These are phyloP conservation scores for Nissolia schottii DNA, from an alignment of 306 rosid genomes.

Conservation along the genomic window DNA sequence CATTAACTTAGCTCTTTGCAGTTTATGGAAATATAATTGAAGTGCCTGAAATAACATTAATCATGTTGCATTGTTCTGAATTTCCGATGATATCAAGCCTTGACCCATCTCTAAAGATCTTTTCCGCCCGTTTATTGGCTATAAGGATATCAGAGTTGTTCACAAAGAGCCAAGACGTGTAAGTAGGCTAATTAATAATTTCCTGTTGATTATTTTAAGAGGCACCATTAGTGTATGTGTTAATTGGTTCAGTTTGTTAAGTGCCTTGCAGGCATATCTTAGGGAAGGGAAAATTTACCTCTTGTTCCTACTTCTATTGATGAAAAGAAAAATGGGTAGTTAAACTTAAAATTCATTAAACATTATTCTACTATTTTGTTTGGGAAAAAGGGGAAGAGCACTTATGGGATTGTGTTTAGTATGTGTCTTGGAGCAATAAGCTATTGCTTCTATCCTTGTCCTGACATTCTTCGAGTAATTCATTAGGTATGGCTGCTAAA, in stretches of 20 bases:
- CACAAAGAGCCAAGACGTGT: conserved; percentile 89
- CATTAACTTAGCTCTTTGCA: background rate
- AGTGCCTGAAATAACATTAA: conserved; percentile 7
- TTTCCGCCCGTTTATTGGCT: conserved; percentile 81
- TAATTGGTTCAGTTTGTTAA: background rate
- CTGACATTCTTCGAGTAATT: background rate
- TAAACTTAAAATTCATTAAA: background rate
- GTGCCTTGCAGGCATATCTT: background rate
- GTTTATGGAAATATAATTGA: conserved; percentile 15
- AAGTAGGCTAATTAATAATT: conserved; percentile 34
- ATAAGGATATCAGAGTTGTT: conserved; percentile 61
- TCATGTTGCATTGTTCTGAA: conserved; percentile 16
- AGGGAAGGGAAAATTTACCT: background rate
- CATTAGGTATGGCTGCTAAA: background rate
- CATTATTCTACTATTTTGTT: background rate
- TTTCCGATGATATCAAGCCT: conserved; percentile 41
- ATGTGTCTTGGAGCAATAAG: conserved; percentile 1
- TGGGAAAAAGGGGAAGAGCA: background rate
- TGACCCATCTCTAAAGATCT: conserved; percentile 53
- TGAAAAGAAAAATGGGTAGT: background rate
- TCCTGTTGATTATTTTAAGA: background rate
- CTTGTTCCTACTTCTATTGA: background rate
- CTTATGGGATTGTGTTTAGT: background rate
- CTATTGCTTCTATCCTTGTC: background rate
- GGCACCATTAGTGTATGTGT: background rate